These are phyloP conservation scores for Termitomyces sp. DNA, from an alignment of 768 basidiomycete species.

Conservation along the genomic window DNA sequence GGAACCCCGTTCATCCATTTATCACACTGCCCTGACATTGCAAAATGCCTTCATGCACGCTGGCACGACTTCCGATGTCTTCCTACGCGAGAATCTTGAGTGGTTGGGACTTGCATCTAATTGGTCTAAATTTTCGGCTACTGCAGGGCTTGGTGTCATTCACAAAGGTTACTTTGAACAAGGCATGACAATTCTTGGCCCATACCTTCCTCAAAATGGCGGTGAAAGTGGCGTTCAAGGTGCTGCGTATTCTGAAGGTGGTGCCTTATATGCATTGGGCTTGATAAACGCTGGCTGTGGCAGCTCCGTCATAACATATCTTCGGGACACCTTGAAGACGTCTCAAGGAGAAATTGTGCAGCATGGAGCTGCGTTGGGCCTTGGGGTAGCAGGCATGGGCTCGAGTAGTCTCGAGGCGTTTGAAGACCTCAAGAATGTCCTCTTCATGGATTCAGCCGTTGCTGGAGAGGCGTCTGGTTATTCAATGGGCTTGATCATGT, in stretches of 20 bases:
- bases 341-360: constrained; percentile 86
- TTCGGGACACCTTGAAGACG: constrained; percentile 75
- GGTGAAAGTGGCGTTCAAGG: constrained; percentile 76
- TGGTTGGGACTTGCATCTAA: constrained; percentile 95
- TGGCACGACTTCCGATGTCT: constrained; percentile 94
- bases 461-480: constrained; percentile 96
- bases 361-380: constrained; percentile 94
- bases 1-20: constrained; percentile 93
- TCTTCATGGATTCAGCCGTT: constrained; percentile 93
- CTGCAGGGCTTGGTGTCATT: constrained; percentile 94
- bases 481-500: constrained; percentile 97
- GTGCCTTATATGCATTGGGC: constrained; percentile 92
- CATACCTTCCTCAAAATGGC: constrained; percentile 83
- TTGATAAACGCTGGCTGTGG: constrained; percentile 93
- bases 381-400: constrained; percentile 96
- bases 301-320: constrained; percentile 68
- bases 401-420: constrained; percentile 87
- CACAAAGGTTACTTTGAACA: constrained; percentile 96
- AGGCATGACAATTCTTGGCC: constrained; percentile 87
- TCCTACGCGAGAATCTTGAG: constrained; percentile 93
- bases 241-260: constrained; percentile 90
- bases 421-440: constrained; percentile 83
- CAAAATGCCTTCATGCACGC: constrained; percentile 98
- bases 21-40: constrained; percentile 93
- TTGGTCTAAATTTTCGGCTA: constrained; percentile 98